Evolutionary conservation across 352 stramenopile species (phyloP).

Genomic region (Thraustotheca clavata): DNA sequence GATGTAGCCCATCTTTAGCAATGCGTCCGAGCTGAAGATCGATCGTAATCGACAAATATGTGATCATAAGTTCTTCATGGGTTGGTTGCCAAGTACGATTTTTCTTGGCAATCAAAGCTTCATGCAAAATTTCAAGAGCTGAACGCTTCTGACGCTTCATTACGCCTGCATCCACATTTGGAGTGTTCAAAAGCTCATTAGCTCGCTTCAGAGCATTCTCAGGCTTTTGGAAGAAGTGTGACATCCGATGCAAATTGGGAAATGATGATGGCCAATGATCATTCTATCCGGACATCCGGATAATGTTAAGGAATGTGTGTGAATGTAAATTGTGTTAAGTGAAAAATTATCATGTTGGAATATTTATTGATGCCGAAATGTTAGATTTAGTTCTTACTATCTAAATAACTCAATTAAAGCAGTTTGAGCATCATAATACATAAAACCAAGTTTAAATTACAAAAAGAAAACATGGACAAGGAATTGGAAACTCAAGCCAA

Average conservation of each 20-base stretch:
- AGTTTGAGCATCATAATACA: too few species aligned
- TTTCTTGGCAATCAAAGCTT: conserved; percentile 92
- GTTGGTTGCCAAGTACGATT: conserved; percentile 95
- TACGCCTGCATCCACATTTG: conserved; percentile 56
- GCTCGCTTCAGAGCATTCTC: conserved; percentile 89
- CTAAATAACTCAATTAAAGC: too few species aligned
- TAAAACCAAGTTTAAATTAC: too few species aligned
- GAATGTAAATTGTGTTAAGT: too few species aligned
- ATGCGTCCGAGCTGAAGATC: conserved; percentile 89
- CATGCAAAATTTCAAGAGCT: conserved; percentile 86
- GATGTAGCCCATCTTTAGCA: conserved; percentile 97
- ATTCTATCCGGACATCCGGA: conserved; percentile 1
- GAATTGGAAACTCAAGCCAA: too few species aligned
- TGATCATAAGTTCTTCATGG: conserved; percentile 96
- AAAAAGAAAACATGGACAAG: too few species aligned
- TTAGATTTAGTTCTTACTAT: too few species aligned
- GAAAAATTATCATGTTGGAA: too few species aligned
- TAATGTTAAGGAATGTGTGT: background rate
- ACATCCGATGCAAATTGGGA: conserved; percentile 32
- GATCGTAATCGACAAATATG: conserved; percentile 96
- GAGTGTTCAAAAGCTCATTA: conserved; percentile 76
- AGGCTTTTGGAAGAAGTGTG: conserved; percentile 85
- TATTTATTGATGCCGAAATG: too few species aligned
- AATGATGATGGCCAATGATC: background rate
- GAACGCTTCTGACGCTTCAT: conserved; percentile 73